Evolutionary conservation across 345 rosid species (phyloP).

Genomic region (Orychophragmus violaceus): DNA sequence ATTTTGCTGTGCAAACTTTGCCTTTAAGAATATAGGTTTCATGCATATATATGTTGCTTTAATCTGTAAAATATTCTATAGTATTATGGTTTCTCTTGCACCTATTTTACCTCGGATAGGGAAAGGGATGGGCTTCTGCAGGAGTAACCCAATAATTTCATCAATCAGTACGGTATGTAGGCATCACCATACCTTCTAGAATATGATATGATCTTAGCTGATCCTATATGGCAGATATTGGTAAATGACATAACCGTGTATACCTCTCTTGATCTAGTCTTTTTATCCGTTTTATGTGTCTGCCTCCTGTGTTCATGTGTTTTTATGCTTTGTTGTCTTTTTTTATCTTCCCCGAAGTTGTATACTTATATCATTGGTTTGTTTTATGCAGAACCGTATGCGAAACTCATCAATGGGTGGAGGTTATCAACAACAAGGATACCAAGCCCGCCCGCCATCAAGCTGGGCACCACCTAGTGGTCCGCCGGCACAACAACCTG

Average conservation of each 20-base stretch:
- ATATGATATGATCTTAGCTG: slow-evolving; percentile 52
- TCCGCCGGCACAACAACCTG: slow-evolving; percentile 68
- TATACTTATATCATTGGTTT: slow-evolving; percentile 26
- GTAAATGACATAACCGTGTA: slow-evolving; percentile 31
- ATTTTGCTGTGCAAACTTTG: neutral
- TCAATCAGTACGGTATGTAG: slow-evolving; percentile 98
- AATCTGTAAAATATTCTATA: slow-evolving; percentile 39
- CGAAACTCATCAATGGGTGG: slow-evolving; percentile 80
- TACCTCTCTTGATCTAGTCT: slow-evolving; percentile 33
- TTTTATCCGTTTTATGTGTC: slow-evolving; percentile 10
- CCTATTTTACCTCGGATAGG: slow-evolving; percentile 86
- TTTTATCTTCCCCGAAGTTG: neutral
- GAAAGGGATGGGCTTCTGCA: slow-evolving; percentile 98
- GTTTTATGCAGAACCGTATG: slow-evolving; percentile 74
- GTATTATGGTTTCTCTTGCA: slow-evolving; percentile 52
- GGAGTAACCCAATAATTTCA: slow-evolving; percentile 91
- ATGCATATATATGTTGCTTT: slow-evolving; percentile 27
- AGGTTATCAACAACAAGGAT: slow-evolving; percentile 85
- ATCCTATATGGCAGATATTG: slow-evolving; percentile 37
- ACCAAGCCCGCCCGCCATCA: slow-evolving; percentile 75
- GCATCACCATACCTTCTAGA: slow-evolving; percentile 54
- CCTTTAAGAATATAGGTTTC: slow-evolving; percentile 13
- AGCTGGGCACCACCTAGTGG: slow-evolving; percentile 76
- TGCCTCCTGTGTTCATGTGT: slow-evolving; percentile 27
- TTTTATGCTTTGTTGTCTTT: slow-evolving; percentile 1